A percentile compares a stretch with the other conserved stretches of the same genome.
Conservation (phyloP, 1,139 yeast genomes). For the Scheffersomyces quercinus region DNA sequence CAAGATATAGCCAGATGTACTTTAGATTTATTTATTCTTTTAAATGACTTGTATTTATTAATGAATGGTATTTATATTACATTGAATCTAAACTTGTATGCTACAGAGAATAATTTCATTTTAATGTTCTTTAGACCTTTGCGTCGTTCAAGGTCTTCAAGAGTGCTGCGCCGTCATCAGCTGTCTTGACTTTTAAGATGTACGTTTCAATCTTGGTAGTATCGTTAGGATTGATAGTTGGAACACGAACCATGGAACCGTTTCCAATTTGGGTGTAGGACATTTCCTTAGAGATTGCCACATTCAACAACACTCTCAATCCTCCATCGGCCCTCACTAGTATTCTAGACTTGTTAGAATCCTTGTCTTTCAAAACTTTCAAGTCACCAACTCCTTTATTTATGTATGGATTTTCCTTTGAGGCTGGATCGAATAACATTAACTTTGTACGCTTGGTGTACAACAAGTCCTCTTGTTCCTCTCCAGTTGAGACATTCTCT, state of each 20-base stretch:
- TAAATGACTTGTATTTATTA: conserved; percentile 1
- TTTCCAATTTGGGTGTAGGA: conserved; percentile 60
- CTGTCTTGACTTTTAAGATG: conserved; percentile 67
- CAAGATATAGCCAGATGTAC: conserved; percentile 5
- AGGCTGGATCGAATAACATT: conserved; percentile 56
- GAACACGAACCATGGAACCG: conserved; percentile 58
- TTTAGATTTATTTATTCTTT: not conserved
- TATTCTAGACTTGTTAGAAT: conserved; percentile 63
- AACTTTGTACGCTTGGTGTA: conserved; percentile 74
- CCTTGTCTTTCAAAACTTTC: conserved; percentile 63
- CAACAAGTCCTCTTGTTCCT: conserved; percentile 71
- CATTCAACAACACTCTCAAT: conserved; percentile 75
- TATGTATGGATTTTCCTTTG: conserved; percentile 51
- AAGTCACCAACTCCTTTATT: conserved; percentile 81
- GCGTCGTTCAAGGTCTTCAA: conserved; percentile 51
- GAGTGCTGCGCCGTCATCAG: conserved; percentile 67
- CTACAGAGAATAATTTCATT: not conserved
- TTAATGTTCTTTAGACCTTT: conserved; percentile 2
- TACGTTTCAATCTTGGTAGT: conserved; percentile 50
- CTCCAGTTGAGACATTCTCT: conserved; percentile 65
- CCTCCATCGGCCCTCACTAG: conserved; percentile 89
- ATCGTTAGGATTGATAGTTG: conserved; percentile 48
- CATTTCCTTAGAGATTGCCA: conserved; percentile 52
- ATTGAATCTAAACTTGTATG: not conserved
- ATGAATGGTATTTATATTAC: not conserved